phyloP scores from a whole-genome alignment of 257 asterid species.

The Datura wrightii region DNA sequence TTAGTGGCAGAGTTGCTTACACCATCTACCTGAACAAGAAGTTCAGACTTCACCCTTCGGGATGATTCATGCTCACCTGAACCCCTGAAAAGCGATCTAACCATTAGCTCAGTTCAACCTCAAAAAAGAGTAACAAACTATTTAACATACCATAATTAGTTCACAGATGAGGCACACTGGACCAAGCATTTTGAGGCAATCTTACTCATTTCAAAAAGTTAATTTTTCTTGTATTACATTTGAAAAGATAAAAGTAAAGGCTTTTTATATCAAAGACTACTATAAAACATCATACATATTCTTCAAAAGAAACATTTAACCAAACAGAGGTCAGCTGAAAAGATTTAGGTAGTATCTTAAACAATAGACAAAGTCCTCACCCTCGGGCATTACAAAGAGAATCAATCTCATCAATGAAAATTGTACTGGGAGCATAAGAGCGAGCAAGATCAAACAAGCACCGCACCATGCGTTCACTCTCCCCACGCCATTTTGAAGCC shows the following conservation, averaged over 20 bases:
- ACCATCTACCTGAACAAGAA: slow-evolving; percentile 94
- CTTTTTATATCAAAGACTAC: not conserved
- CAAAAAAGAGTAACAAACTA: slow-evolving; percentile 15
- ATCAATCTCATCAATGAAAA: slow-evolving; percentile 98
- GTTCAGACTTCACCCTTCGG: slow-evolving; percentile 92
- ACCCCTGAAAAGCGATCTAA: slow-evolving; percentile 57
- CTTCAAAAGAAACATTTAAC: slow-evolving; percentile 9
- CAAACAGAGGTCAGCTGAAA: slow-evolving; percentile 18
- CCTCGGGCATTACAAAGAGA: slow-evolving; percentile 99
- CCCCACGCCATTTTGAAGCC: slow-evolving; percentile 99
- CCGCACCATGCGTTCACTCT: slow-evolving; percentile 99
- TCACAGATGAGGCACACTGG: not conserved
- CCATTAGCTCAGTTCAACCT: slow-evolving; percentile 30
- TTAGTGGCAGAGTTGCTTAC: slow-evolving; percentile 82
- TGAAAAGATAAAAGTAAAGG: not conserved
- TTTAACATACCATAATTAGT: slow-evolving; percentile 9
- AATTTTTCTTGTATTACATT: not conserved
- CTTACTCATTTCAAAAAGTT: slow-evolving; percentile 1
- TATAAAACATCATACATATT: slow-evolving; percentile 15
- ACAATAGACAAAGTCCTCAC: slow-evolving; percentile 54
- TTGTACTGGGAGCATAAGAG: slow-evolving; percentile 98
- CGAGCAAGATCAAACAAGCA: slow-evolving; percentile 98
- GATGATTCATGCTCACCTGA: slow-evolving; percentile 99
- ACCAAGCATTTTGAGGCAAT: not conserved
- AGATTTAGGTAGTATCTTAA: not conserved